Base-by-base conservation (phyloP, 768 basidiomycete species). In the Podaxis rugospora region DNA sequence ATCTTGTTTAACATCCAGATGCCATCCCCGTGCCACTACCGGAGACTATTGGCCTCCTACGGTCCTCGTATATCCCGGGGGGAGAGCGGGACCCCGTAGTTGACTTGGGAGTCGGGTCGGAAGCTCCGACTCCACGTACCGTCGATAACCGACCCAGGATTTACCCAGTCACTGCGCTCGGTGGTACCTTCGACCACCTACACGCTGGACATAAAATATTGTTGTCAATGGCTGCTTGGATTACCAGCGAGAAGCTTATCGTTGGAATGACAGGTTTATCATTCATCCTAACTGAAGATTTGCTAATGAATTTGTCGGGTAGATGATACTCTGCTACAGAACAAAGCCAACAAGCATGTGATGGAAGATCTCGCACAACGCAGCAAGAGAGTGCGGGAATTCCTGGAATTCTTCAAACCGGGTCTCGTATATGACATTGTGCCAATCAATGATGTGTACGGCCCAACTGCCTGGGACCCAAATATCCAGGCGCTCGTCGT, bases 121-220 rank as follows among this genome's bases (percentile, higher is more conserved):
- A 40, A 32, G 35, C 46, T 5, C 36, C 51, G 11, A 53, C 51
- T 18, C 46, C 52, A 1, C 40, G 63, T 51, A 27, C 59, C 64
- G 23, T 46, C 46, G 25, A 57, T 59, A 14, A 63, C 37, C 57
- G 62, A 9, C 74, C 75, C 13, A 62, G 75, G 16, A 63, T 71
- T 44, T 79, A 77, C 69, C 89, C 88, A 11, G 90, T 93, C 55
- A 84, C 89, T n/a, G 90, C 86, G 0, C 80, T 98, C 6, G 96
- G 97, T 5, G 97, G 97, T 0, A 98, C 97, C 0, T 98, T 98
- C 73, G 97, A 99, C 74, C 97, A 98, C 71, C 83, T 99, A 14
- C 97, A 99, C 70, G 86, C 94, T 3, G 97, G 96, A 0, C 97
- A 99, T 77, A 97, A 97, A 75, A 95, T 99, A 62, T 83, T 99